Base-by-base conservation (phyloP, 768 basidiomycete genomes). In the Pleurotus platypus region DNA sequence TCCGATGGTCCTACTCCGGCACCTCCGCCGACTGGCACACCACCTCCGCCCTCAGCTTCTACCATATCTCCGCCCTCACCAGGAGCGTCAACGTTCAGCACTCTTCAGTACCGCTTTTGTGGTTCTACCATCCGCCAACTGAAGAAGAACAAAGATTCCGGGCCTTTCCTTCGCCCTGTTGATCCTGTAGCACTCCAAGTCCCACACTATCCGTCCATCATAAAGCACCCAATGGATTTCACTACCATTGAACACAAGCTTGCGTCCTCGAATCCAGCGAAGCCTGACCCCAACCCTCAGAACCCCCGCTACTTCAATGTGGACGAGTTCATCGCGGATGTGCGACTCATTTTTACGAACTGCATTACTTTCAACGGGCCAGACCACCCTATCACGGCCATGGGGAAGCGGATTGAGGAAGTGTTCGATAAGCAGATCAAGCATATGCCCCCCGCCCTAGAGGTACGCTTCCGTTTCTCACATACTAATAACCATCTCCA, bases 221-320 rank as follows among this genome's bases (percentile, higher is more conserved):
- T 99, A 72, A 91, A 87, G 66, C 83, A 80, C 24, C 97, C 97
- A 0, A 98, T 98, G 92, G 97, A 98, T 69, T 81, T 99, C 46
- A 80, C 85, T 2, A 97, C 96, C 45, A 84, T 98, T 58, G 96
- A 98, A 72, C 83, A 83, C 64, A 97, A 98, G 73, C 78, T 98
- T 43, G 64, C 63, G 35, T 84, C 89, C 1, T 92, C 92, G 12
- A 95, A 92, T 64, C 87, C 90, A 2, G 63, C 74, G 53, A 94
- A 92, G 66, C 89, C 84, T 12, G 91, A 92, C 59, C 70, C 78
- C 24, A 90, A 87, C 65, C 72, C 76, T 3, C 70, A 75, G 56
- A 89, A 89, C 59, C 89, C 88, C n/a, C 87, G 87, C 22, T 98
- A 98, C 66, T 62, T 72, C 51, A 84, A 69, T 57, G 84, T 86